These are phyloP conservation scores for Eucalyptus cloeziana DNA, from an alignment of 345 rosid species.

Conservation along the genomic window DNA sequence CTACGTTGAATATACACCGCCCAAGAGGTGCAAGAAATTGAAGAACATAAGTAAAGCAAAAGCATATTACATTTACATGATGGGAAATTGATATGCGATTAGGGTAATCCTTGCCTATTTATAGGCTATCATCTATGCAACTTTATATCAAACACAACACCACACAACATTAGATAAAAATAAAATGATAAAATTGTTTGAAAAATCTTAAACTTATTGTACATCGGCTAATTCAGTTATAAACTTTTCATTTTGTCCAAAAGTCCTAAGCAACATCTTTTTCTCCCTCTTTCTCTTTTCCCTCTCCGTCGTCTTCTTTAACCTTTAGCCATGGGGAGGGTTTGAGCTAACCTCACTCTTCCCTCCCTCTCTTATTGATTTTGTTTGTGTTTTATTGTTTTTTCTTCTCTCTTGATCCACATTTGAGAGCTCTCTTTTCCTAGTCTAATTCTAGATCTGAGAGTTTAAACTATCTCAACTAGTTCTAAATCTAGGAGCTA, in stretches of 20 bases:
- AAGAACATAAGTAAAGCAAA: background rate
- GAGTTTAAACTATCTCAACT: background rate
- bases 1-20: no score
- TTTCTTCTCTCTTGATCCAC: background rate
- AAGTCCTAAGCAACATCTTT: no score
- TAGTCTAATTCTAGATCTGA: background rate
- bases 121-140: background rate
- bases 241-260: background rate
- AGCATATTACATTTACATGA: background rate
- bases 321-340: background rate
- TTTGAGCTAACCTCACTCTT: background rate
- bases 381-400: background rate
- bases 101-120: background rate
- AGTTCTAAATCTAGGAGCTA: background rate
- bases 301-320: background rate
- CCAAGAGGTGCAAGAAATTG: background rate
- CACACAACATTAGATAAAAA: background rate
- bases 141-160: background rate
- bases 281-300: no score
- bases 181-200: background rate
- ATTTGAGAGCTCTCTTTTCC: background rate
- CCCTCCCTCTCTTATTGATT: no score
- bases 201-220: background rate
- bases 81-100: no score
- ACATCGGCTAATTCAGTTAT: accelerated